A percentile compares a stretch with the other conserved stretches of the same genome.
These are phyloP conservation scores for Diplotaxis tenuifolia DNA, from an alignment of 345 rosid species.

Conservation along the genomic window DNA sequence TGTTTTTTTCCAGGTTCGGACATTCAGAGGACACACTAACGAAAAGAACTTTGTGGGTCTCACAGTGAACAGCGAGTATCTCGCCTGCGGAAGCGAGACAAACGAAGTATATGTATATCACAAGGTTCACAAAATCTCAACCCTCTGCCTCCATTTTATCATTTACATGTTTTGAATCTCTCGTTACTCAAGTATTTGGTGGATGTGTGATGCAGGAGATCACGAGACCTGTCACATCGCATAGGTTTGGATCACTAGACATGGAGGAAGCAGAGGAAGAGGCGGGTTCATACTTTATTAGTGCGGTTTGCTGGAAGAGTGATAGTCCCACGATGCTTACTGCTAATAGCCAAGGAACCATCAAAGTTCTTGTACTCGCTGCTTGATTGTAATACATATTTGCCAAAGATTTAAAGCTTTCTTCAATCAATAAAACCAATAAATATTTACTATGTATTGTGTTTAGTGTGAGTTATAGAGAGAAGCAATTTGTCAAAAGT, in stretches of 20 bases:
- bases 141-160: slow-evolving; percentile 7
- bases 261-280: slow-evolving; percentile 87
- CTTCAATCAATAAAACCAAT: slow-evolving; percentile 18
- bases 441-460: not conserved
- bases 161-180: not conserved
- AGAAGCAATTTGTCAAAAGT: slow-evolving; percentile 7
- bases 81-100: slow-evolving; percentile 95
- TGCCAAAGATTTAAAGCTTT: not conserved
- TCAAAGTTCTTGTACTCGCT: slow-evolving; percentile 84
- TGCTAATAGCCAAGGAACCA: slow-evolving; percentile 99
- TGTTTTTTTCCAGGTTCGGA: slow-evolving; percentile 59
- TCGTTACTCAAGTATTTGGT: slow-evolving; percentile 2
- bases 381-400: slow-evolving; percentile 42
- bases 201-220: slow-evolving; percentile 61
- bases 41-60: slow-evolving; percentile 99
- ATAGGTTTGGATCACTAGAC: slow-evolving; percentile 88
- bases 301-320: slow-evolving; percentile 99
- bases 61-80: slow-evolving; percentile 75
- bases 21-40: slow-evolving; percentile 86
- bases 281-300: slow-evolving; percentile 81
- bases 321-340: slow-evolving; percentile 90
- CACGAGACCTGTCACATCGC: slow-evolving; percentile 75
- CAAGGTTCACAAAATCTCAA: slow-evolving; percentile 52
- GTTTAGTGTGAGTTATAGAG: slow-evolving; percentile 32
- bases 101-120: slow-evolving; percentile 96